phyloP scores from a whole-genome alignment of 1,139 yeast species.

The Lipomyces yarrowii region DNA sequence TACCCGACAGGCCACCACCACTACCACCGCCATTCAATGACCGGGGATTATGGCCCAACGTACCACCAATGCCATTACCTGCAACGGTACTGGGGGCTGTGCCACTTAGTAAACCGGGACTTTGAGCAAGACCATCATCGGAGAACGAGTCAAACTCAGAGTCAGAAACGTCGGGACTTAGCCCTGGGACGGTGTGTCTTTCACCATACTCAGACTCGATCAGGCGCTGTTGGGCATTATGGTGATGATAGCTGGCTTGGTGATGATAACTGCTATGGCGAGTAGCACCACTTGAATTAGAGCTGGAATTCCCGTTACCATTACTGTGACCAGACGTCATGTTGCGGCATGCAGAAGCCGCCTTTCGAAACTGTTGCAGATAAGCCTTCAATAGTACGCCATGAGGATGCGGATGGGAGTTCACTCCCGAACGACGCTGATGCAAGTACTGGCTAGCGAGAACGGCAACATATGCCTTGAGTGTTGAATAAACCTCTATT shows the following conservation, averaged over 20 bases:
- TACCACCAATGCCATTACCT: not conserved
- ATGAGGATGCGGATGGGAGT: conserved; percentile 22
- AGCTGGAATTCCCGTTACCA: not conserved
- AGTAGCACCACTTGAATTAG: not conserved
- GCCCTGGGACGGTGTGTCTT: conserved; percentile 17
- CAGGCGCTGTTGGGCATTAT: conserved; percentile 1
- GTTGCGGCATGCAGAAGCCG: conserved; percentile 11
- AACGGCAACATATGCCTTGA: conserved; percentile 19
- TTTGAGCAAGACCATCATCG: conserved; percentile 18
- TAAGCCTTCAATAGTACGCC: conserved; percentile 19
- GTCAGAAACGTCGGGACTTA: conserved; percentile 26
- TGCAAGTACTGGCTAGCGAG: conserved; percentile 23
- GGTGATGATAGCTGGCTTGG: not conserved
- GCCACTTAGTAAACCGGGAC: not conserved
- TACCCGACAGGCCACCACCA: not conserved
- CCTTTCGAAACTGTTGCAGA: conserved; percentile 16
- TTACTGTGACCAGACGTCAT: not conserved
- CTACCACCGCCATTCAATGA: not conserved
- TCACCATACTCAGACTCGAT: conserved; percentile 11
- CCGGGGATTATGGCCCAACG: not conserved
- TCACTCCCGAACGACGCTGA: conserved; percentile 20
- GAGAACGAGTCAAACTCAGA: conserved; percentile 26
- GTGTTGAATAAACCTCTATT: conserved; percentile 11
- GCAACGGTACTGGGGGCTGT: not conserved
- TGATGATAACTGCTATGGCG: not conserved